Percentiles rank a stretch among this genome's conserved stretches.
Conservation (phyloP, 2,329 filamentous ascomycete genomes). For the Fusarium neocosmosporiellum region DNA sequence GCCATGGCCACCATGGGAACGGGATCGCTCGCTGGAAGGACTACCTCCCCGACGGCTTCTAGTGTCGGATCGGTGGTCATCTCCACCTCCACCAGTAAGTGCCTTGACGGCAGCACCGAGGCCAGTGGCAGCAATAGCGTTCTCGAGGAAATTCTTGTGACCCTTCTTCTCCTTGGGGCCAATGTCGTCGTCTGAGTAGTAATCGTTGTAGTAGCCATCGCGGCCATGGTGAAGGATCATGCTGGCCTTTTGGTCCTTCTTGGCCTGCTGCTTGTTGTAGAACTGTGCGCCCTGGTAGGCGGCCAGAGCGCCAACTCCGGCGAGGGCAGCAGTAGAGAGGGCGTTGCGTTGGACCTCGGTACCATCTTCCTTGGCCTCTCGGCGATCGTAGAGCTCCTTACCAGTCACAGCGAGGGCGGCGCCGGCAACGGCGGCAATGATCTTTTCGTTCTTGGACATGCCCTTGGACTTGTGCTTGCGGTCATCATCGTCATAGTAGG, state of each 20-base stretch:
- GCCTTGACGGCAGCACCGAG: slow-evolving; percentile 71
- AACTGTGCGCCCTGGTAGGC: slow-evolving; percentile 72
- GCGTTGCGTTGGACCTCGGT: slow-evolving; percentile 66
- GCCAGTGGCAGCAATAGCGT: slow-evolving; percentile 70
- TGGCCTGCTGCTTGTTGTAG: slow-evolving; percentile 70
- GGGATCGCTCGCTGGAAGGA: slow-evolving; percentile 62
- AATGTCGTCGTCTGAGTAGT: slow-evolving; percentile 69
- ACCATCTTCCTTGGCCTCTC: slow-evolving; percentile 64
- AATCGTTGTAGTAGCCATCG: slow-evolving; percentile 63
- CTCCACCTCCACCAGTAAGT: slow-evolving; percentile 61
- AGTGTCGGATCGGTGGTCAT: slow-evolving; percentile 54
- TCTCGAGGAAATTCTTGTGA: slow-evolving; percentile 73
- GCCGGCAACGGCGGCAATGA: slow-evolving; percentile 73
- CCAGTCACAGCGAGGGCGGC: slow-evolving; percentile 73
- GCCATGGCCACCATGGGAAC: slow-evolving; percentile 56
- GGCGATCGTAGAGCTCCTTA: slow-evolving; percentile 74
- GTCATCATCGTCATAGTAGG: slow-evolving; percentile 70
- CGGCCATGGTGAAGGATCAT: slow-evolving; percentile 65
- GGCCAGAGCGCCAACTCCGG: slow-evolving; percentile 72
- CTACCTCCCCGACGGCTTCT: slow-evolving; percentile 62
- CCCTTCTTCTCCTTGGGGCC: slow-evolving; percentile 67
- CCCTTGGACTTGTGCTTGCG: slow-evolving; percentile 57
- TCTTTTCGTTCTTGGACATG: slow-evolving; percentile 72
- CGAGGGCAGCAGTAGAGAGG: slow-evolving; percentile 69
- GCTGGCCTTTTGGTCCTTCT: slow-evolving; percentile 66